Percentiles rank a stretch among this genome's conserved stretches.
Evolutionary conservation across 257 asterid species (phyloP).

Genomic region (Jacaranda mimosifolia): DNA sequence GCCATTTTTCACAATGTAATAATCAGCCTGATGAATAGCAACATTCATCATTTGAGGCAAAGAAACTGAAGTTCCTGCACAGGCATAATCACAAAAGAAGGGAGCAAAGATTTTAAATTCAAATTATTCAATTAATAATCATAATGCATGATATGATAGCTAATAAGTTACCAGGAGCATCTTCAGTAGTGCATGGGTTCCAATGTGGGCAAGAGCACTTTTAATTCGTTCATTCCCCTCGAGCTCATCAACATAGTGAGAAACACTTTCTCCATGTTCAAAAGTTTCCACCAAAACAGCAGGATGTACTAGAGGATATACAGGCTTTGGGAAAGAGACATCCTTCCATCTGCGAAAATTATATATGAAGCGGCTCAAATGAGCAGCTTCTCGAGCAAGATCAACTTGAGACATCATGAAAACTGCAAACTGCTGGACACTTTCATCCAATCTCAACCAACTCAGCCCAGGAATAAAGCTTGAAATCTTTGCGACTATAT

Average conservation of each 20-base stretch:
- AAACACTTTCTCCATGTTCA: conserved; percentile 87
- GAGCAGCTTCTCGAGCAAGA: conserved; percentile 90
- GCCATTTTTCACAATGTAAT: conserved; percentile 13
- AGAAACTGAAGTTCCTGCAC: conserved; percentile 18
- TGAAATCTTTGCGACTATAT: conserved; percentile 72
- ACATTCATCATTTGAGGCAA: conserved; percentile 25
- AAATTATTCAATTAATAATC: not conserved
- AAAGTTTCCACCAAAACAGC: conserved; percentile 91
- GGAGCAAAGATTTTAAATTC: not conserved
- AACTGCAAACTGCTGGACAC: conserved; percentile 83
- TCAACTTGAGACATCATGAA: conserved; percentile 97
- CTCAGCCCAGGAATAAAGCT: conserved; percentile 65
- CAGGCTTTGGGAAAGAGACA: conserved; percentile 91
- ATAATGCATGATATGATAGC: conserved; percentile 10
- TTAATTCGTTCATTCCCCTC: conserved; percentile 74
- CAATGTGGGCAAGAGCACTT: conserved; percentile 85
- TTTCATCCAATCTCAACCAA: conserved; percentile 92
- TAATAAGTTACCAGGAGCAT: conserved; percentile 74
- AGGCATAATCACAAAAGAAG: conserved; percentile 26
- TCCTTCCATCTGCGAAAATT: conserved; percentile 90
- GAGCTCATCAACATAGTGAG: conserved; percentile 71
- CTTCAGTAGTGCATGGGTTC: conserved; percentile 89
- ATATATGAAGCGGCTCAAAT: conserved; percentile 84
- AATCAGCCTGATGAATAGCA: conserved; percentile 11
- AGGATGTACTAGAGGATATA: conserved; percentile 90